These are phyloP conservation scores for Penicillium sp. DNA, from an alignment of 2,329 filamentous ascomycete species.

Conservation along the genomic window DNA sequence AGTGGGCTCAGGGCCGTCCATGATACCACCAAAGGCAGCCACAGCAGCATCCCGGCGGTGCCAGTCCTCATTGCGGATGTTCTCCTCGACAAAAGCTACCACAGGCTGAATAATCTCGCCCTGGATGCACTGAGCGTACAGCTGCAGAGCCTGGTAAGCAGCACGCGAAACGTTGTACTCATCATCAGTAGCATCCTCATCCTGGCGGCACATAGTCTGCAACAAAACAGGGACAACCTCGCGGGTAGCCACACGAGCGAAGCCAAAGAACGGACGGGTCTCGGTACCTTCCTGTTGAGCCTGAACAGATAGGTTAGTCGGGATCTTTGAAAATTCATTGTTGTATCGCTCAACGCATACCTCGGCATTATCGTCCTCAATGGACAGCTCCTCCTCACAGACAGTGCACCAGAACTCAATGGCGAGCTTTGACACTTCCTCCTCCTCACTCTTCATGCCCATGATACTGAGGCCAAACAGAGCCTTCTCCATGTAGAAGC, in stretches of 20 bases:
- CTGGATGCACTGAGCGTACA: constrained; percentile 90
- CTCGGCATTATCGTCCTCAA: constrained; percentile 93
- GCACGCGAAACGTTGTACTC: constrained; percentile 97
- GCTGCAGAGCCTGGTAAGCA: constrained; percentile 92
- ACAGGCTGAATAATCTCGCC: constrained; percentile 82
- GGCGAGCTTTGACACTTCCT: constrained; percentile 95
- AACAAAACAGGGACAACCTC: constrained; percentile 94
- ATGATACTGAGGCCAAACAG: constrained; percentile 95
- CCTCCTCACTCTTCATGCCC: constrained; percentile 97
- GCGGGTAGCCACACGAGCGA: constrained; percentile 84
- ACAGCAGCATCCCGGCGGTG: constrained; percentile 92
- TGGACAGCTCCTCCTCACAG: constrained; percentile 96
- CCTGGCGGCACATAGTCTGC: constrained; percentile 87
- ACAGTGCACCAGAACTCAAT: constrained; percentile 99
- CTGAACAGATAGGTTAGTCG: constrained; percentile 32
- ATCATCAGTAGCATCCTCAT: constrained; percentile 93
- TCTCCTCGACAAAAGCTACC: constrained; percentile 84
- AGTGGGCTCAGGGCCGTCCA: constrained; percentile 95
- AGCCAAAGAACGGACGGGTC: constrained; percentile 91
- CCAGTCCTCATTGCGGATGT: constrained; percentile 91
- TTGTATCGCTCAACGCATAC: constrained; percentile 45
- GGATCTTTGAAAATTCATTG: not conserved
- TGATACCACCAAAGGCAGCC: constrained; percentile 95
- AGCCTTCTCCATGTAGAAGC: constrained; percentile 99
- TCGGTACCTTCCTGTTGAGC: constrained; percentile 71